phyloP scores from a whole-genome alignment of 306 rosid species.

The Crataegus laevigata region DNA sequence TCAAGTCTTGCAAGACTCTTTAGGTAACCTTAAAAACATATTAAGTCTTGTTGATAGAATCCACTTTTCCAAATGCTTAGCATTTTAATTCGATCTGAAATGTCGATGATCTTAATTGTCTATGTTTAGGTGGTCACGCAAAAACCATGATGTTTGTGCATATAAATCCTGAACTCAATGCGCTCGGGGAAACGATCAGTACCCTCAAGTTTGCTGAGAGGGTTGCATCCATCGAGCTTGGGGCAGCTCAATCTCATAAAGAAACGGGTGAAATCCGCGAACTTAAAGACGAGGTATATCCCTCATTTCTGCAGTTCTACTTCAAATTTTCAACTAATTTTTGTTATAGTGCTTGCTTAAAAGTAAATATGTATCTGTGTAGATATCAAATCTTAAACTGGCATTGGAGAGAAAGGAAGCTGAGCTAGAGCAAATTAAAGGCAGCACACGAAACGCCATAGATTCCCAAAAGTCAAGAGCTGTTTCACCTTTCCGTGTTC shows the following conservation, averaged over 20 bases:
- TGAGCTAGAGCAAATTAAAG: slow-evolving; percentile 63
- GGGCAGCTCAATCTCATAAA: slow-evolving; percentile 84
- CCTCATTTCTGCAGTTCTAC: slow-evolving; percentile 14
- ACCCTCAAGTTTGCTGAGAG: slow-evolving; percentile 97
- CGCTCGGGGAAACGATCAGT: slow-evolving; percentile 93
- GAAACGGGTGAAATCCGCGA: slow-evolving; percentile 83
- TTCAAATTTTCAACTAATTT: background rate
- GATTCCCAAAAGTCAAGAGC: slow-evolving; percentile 68
- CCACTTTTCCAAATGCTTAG: background rate
- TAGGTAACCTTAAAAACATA: slow-evolving; percentile 44
- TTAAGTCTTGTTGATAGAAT: background rate
- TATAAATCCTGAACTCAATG: slow-evolving; percentile 77
- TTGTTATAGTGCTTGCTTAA: background rate
- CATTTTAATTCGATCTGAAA: background rate
- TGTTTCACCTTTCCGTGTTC: slow-evolving; percentile 71
- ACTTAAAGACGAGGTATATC: slow-evolving; percentile 81
- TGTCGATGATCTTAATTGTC: background rate
- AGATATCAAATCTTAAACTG: slow-evolving; percentile 71
- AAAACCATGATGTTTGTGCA: slow-evolving; percentile 99
- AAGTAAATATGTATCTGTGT: background rate
- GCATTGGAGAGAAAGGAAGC: slow-evolving; percentile 77
- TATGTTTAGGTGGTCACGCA: slow-evolving; percentile 76
- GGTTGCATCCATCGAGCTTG: slow-evolving; percentile 88
- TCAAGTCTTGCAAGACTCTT: slow-evolving; percentile 91
- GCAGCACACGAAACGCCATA: slow-evolving; percentile 33